A percentile compares a stretch with the other conserved stretches of the same genome.
These are phyloP conservation scores for Capsella bursapastoris DNA, from an alignment of 345 rosid species.

Conservation along the genomic window DNA sequence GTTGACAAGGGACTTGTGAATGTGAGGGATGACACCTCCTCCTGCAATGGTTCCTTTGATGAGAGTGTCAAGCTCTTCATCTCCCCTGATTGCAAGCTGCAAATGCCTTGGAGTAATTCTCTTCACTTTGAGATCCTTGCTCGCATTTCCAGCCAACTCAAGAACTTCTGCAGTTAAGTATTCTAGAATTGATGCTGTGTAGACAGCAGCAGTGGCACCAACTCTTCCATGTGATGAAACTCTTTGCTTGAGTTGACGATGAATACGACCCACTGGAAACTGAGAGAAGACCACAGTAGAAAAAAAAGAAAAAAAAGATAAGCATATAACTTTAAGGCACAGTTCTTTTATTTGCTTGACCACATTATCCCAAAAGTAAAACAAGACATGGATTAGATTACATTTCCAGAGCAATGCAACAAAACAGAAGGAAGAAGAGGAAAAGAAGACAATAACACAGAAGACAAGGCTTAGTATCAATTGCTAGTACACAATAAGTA, in stretches of 20 bases:
- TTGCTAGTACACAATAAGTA: background rate
- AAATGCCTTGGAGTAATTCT: conserved; percentile 70
- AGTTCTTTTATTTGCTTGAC: background rate
- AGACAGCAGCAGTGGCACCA: conserved; percentile 84
- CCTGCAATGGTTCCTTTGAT: conserved; percentile 81
- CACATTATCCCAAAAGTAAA: background rate
- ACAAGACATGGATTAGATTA: background rate
- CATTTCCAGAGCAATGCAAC: background rate
- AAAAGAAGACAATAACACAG: background rate
- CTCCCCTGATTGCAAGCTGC: conserved; percentile 67
- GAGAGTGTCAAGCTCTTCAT: conserved; percentile 70
- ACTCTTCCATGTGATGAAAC: conserved; percentile 67
- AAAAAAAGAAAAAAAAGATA: no score
- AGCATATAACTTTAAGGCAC: conserved; percentile 3
- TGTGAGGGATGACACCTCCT: conserved; percentile 93
- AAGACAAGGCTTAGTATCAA: background rate
- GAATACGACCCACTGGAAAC: conserved; percentile 85
- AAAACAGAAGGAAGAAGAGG: background rate
- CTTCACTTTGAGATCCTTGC: conserved; percentile 80
- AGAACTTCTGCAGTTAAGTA: conserved; percentile 82
- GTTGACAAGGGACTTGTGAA: conserved; percentile 91
- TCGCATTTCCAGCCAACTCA: conserved; percentile 74
- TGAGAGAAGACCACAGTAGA: conserved; percentile 28
- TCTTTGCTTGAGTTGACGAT: conserved; percentile 68
- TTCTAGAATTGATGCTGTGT: conserved; percentile 70